Evolutionary conservation across 1,139 yeast species (phyloP), one percentile per base, ranked within the genome.

Genomic region (Hansenula lynferdii): DNA sequence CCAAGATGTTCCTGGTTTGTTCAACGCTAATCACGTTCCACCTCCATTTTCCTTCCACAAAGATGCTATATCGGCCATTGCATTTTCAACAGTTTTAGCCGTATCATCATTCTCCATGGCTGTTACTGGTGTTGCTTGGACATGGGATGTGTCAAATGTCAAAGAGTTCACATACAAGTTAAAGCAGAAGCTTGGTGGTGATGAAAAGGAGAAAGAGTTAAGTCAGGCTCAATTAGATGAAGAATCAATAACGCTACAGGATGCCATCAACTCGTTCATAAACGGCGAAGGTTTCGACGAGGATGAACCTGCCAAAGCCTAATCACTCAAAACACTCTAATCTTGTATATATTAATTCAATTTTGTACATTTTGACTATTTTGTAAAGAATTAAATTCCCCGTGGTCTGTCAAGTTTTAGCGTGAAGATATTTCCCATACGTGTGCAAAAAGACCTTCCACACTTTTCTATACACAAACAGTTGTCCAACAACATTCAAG

Each of bases 61-160:
- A 36, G 97, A 90, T 60, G 97, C 96, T 2, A 78, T 87, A 22
- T 80, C 80, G 27, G 97, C 97, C 0, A 89, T 90, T 6, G 79
- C 85, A 0, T 80, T 86, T 29, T 95, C 96, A 0, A 76, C 95
- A 0, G 62, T 85, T 34, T 64, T 89, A 22, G 85, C 96, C 8
- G 73, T 80, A 0, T 74, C 87, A 2, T 76, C 87, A 0, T 75
- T 85, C 51, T 75, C 86, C 6, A 84, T 86, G 85, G 62, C 77
- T 9, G 67, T 80, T 3, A 75, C 86, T 31, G 95, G 96, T 3
- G 69, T 78, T 1, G 81, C 87, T 48, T 87, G 96, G 95, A 68
- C 81, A 22, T 67, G 74, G 59, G 95, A 87, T 55, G 80, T 87
- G 8, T 73, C 85, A 22, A 70, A 67, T 28, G 68, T 83, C 36